These are phyloP conservation scores for Aspergillus quadricinctus DNA, from an alignment of 2,329 filamentous ascomycete genomes.

Conservation along the genomic window DNA sequence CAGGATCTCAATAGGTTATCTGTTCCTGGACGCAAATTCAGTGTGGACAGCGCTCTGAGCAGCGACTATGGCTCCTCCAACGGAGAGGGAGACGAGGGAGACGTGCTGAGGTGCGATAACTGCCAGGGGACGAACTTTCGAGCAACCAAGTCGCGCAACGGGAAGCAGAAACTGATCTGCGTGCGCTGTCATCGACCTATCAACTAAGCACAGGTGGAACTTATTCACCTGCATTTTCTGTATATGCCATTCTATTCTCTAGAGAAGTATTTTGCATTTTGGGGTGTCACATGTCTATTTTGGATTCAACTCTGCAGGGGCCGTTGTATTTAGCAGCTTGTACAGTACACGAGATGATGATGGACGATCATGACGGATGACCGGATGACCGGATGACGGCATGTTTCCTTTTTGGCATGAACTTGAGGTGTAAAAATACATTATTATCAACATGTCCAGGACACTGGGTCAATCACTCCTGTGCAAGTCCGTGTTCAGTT, in stretches of 20 bases:
- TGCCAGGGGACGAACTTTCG: constrained; percentile 62
- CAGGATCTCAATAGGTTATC: constrained; percentile 14
- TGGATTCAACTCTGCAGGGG: background rate
- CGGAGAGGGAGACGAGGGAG: constrained; percentile 42
- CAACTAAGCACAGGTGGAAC: constrained; percentile 7
- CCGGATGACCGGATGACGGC: background rate
- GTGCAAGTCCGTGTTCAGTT: background rate
- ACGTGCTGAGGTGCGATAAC: constrained; percentile 53
- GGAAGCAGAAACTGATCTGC: constrained; percentile 58
- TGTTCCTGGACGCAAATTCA: constrained; percentile 35
- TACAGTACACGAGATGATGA: background rate
- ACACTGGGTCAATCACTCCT: background rate
- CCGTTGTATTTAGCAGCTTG: background rate
- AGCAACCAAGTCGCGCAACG: constrained; percentile 51
- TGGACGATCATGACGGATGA: background rate
- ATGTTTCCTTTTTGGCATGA: background rate
- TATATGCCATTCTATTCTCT: background rate
- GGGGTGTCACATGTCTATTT: background rate
- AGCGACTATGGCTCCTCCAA: constrained; percentile 48
- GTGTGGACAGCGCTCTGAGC: constrained; percentile 53
- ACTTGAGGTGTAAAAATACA: background rate
- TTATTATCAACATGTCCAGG: background rate
- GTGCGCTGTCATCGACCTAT: constrained; percentile 45
- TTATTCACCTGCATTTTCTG: background rate
- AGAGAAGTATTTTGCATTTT: background rate